Evolutionary conservation across 768 basidiomycete species (phyloP), one percentile per base, ranked within the genome.

Genomic region (Fistulinella prunicolor): DNA sequence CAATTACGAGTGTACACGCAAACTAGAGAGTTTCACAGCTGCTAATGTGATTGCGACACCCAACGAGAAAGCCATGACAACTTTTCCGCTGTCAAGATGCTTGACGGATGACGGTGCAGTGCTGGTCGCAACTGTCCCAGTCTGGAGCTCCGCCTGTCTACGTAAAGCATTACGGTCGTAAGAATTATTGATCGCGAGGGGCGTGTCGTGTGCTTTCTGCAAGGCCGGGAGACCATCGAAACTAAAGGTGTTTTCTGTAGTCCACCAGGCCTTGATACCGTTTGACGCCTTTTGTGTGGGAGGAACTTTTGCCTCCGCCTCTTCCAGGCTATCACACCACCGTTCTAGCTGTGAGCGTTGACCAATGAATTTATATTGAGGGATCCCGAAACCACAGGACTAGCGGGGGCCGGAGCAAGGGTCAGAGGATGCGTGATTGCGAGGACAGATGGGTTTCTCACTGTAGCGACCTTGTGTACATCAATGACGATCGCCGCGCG

Each of bases 331-430:
- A 9, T 64, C 68, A 24, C 72, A 72, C 63, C 64, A 78, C 23
- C 75, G 70, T 35, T 76, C 68, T 14, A 82, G 76, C 9, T 71
- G 71, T 2, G 72, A 75, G 21, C 85, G 81, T 46, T 83, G 79
- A 4, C 70, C 67, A 34, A 77, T 64, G 66, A 78, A 86, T 36
- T 73, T 68, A 60, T 78, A 85, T 55, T 74, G 75, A 3, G 86
- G 85, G 21, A 85, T 76, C 0, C 76, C 75, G 54, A 74, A 86
- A 19, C 85, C 83, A 54, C 83, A 87, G 2, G 83, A 83, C 85
- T 86, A 51, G 21, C 17, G n/a, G 16, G 21, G 19, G n/a, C 45
- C 4, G 9, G 30, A 30, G 9, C 2, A 16, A 29, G 12, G 4
- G 10, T 58, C 7, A n/a, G n/a, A n/a, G n/a, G 47, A 13, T 16